A percentile compares a stretch with the other conserved stretches of the same genome.
These are phyloP conservation scores for Diaporthe aspalathi DNA, from an alignment of 2,329 filamentous ascomycete species.

Conservation along the genomic window DNA sequence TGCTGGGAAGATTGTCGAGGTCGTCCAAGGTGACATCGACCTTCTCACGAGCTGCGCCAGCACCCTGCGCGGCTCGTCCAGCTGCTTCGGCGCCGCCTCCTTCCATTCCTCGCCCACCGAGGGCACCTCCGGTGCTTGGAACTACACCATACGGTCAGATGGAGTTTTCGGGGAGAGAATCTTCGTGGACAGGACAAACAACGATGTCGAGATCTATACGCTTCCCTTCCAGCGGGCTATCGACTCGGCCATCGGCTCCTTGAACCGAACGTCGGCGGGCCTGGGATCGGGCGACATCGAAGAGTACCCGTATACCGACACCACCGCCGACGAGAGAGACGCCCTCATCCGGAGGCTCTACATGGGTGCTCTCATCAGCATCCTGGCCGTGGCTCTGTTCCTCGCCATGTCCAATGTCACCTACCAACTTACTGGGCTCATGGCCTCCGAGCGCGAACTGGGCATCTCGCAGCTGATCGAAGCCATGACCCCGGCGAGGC, in stretches of 20 bases:
- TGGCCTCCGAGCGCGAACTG: constrained; percentile 85
- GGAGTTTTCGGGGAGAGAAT: constrained; percentile 63
- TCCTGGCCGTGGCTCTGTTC: constrained; percentile 82
- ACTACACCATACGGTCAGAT: constrained; percentile 79
- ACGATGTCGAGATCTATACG: constrained; percentile 74
- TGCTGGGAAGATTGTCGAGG: constrained; percentile 44
- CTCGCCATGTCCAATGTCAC: constrained; percentile 83
- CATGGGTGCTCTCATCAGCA: constrained; percentile 78
- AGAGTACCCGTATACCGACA: constrained; percentile 81
- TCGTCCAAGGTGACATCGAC: constrained; percentile 40
- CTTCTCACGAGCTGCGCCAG: constrained; percentile 63
- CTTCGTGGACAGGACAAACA: constrained; percentile 64
- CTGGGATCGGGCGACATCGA: constrained; percentile 46
- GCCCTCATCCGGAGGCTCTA: constrained; percentile 75
- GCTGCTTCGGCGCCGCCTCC: constrained; percentile 77
- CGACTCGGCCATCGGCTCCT: constrained; percentile 69
- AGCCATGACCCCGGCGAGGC: constrained; percentile 86
- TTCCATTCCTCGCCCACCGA: constrained; percentile 77
- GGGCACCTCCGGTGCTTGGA: constrained; percentile 67
- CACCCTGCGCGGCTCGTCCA: constrained; percentile 71
- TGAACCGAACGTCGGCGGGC: constrained; percentile 41
- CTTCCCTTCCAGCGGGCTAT: constrained; percentile 77
- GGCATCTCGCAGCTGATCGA: constrained; percentile 92
- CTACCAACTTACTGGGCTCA: constrained; percentile 88
- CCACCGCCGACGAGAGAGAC: constrained; percentile 74